A percentile compares a stretch with the other conserved stretches of the same genome.
Conservation (phyloP, 257 asterid species). For the Ligustrum vulgare region DNA sequence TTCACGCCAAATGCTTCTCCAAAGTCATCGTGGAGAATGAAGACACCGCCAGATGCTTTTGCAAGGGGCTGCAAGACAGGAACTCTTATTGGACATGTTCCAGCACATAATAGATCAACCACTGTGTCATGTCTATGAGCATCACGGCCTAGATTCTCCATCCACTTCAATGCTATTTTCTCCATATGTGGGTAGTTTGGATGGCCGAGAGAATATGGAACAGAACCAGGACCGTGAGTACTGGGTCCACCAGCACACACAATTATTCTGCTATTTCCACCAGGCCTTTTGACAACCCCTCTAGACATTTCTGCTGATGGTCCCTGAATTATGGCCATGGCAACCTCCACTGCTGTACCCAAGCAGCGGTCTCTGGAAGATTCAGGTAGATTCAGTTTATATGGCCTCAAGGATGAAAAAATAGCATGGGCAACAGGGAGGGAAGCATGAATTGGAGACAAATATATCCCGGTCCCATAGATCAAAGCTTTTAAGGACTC, state of each 20-base stretch:
- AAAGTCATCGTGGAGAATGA: constrained; percentile 86
- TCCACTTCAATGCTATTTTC: constrained; percentile 74
- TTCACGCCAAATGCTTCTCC: constrained; percentile 99
- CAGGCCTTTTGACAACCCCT: constrained; percentile 79
- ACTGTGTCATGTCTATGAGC: constrained; percentile 71
- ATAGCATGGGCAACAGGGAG: constrained; percentile 82
- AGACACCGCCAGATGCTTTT: constrained; percentile 84
- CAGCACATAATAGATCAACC: constrained; percentile 87
- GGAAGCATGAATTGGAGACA: constrained; percentile 85
- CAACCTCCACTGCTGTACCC: constrained; percentile 96
- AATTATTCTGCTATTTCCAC: constrained; percentile 86
- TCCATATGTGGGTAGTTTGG: constrained; percentile 85
- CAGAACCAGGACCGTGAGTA: constrained; percentile 93
- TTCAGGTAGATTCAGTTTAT: constrained; percentile 67
- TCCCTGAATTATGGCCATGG: constrained; percentile 82
- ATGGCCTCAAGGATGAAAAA: constrained; percentile 75
- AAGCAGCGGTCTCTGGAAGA: constrained; percentile 89
- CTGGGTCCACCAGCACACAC: constrained; percentile 94
- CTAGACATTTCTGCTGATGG: constrained; percentile 91
- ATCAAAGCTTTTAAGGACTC: constrained; percentile 79
- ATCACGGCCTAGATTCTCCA: constrained; percentile 75
- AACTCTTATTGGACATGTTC: constrained; percentile 89
- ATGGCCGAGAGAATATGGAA: constrained; percentile 75
- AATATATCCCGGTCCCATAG: constrained; percentile 87
- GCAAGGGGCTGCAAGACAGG: constrained; percentile 85